Base-by-base conservation (phyloP, 371 early-diverging fungal genomes). In the Rhizopus stolonifer region DNA sequence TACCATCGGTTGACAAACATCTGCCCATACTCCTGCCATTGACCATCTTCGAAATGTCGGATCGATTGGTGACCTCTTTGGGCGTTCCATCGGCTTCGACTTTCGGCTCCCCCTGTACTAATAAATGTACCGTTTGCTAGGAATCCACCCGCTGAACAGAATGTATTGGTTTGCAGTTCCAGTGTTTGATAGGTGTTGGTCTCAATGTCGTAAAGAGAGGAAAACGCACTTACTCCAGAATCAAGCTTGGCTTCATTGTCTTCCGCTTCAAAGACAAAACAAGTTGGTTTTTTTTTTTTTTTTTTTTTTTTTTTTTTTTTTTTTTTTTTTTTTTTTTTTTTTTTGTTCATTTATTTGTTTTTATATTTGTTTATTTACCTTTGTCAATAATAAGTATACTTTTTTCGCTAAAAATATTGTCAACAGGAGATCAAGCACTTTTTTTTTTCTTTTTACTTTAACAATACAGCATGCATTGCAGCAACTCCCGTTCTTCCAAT, bases 81-180 rank as follows among this genome's bases (percentile, higher is more conserved):
- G 11, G 80, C 77, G 46, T 80, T 74, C 71, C 71, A 73, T 29
- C 72, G 65, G 6, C 74, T 70, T 17, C 69, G 64, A 18, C 60
- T 61, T 34, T 83, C 82, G 13, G 76, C 83, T 26, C 85, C 85
- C 13, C 82, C 85, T 1, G 78, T 80, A 38, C 78, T 80, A 47
- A 85, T 80, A 49, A 85, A 64, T 19, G 78, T 85, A 19, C 83
- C 83, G 24, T 85, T 81, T 7, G 58, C 66, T 24, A 83, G 60
- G 60, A 81, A 82, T 21, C 81, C 80, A 18, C 85, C 85, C 7
- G 77, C 82, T 5, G 83, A 83, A 47, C 85, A 85, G 48, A 85
- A 85, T 10, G 83, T 85, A 49, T 85, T 85, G 39, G 85, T 83
- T 25, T 74, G 62, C 13, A 83, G 55, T 18, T 68, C 55, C 8